Base-by-base conservation (phyloP, 345 rosid species). In the Syzygium grande region DNA sequence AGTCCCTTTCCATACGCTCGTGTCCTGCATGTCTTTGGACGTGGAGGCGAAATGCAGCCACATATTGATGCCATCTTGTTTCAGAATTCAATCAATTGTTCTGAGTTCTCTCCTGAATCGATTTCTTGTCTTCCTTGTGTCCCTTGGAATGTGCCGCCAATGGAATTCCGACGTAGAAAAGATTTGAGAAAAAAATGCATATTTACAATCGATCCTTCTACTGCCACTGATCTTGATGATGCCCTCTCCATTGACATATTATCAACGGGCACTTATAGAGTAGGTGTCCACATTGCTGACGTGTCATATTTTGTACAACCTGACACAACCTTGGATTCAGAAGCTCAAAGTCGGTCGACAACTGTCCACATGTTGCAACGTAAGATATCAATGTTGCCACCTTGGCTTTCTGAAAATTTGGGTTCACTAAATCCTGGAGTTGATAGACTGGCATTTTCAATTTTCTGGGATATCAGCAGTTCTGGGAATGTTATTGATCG, bases 221-320 rank as follows among this genome's bases (percentile, higher is more conserved):
- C 92, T 25, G 98, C 99, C 34, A 89, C 93, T 61, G 99, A 96
- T 83, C 98, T 97, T 78, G 99, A 97, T 86, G 99, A 97, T 94
- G 99, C 99, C 86, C 90, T 96, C 41, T 97, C 99, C 49, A 90
- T 95, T 88, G 96, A 97, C 91, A 90, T 90, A 90, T 87, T 95
- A 87, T 86, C 96, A 38, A 87, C 87, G 87, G 98, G 92, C 85
- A 88, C 89, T 85, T 90, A 88, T 51, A 95, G 99, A 93, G 94
- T 96, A 23, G 99, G 99, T 63, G 98, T 97, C 65, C 99, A 97
- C 92, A 93, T 97, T 90, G 94, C 98, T 11, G 99, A 97, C 90
- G 98, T 92, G 59, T 95, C 99, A 52, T 95, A 92, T 90, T 97
- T 96, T 91, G 98, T 95, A 89, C 92, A 94, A 91, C 99, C 99